Evolutionary conservation across 2,329 filamentous ascomycete species (phyloP), one percentile per base, ranked within the genome.

Genomic region (Cadophora malorum): DNA sequence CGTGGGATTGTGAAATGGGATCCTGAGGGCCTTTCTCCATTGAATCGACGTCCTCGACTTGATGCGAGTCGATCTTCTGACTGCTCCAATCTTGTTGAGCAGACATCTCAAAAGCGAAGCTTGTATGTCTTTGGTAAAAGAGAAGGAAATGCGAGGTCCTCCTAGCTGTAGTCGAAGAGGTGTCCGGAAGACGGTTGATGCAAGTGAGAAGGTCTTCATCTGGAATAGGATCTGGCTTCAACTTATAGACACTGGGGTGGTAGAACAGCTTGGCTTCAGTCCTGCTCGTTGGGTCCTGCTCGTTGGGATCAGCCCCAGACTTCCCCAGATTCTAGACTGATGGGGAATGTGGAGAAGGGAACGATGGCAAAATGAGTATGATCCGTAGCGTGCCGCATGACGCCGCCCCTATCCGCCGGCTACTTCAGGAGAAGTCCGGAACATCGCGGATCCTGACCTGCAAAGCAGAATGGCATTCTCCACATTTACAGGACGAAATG

Each of bases 371-470:
- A 38, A 9, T 9, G 2, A 38, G 8, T 19, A 19, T 45, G 41
- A 2, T 45, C 49, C 49, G 49, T 25, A 9, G 21, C 21, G 21
- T 25, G 49, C 49, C 49, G 49, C 9, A 14, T 0, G 10, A 14
- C 19, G 9, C 49, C 49, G 21, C 9, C 21, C 23, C 21, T 14
- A 25, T 52, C 49, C 49, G 49, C 8, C 49, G 49, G 49, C 21
- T 25, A 52, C 49, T 52, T 25, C 49, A 52, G 49, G 49, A 52
- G 41, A 45, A 52, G 49, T 25, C 9, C 49, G 49, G 49, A 52
- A 52, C 5, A 12, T 25, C 7, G 5, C 21, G 49, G 49, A 52
- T 25, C 49, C 5, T 28, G 21, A 52, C 8, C 2, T 16, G 21
- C 49, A 52, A 3, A 12, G 49, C 49, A 52, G 14, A 21, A 25